phyloP scores from a whole-genome alignment of 495 filamentous ascomycete species.

The Trichoderma virens region DNA sequence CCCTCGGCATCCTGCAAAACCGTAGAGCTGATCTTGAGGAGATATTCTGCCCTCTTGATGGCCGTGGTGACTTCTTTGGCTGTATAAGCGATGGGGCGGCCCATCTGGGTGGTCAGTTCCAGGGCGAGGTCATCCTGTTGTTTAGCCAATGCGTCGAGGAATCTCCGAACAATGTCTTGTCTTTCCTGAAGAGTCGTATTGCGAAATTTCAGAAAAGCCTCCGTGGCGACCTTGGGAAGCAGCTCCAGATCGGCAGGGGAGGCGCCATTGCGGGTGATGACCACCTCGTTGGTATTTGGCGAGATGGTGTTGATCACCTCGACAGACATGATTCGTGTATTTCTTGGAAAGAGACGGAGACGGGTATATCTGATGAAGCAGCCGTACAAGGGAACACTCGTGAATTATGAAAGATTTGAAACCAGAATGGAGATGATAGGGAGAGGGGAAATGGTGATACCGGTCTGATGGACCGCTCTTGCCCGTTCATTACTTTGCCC shows the following conservation, averaged over 20 bases:
- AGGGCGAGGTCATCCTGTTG: slow-evolving; percentile 72
- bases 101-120: slow-evolving; percentile 91
- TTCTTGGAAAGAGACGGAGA: neutral
- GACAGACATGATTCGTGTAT: slow-evolving; percentile 50
- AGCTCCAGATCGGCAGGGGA: slow-evolving; percentile 55
- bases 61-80: slow-evolving; percentile 75
- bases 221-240: slow-evolving; percentile 56
- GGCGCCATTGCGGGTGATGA: slow-evolving; percentile 67
- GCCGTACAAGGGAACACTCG: neutral
- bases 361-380: neutral
- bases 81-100: slow-evolving; percentile 79
- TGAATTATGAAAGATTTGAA: neutral
- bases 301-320: slow-evolving; percentile 87
- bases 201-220: slow-evolving; percentile 65
- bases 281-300: slow-evolving; percentile 70
- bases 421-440: neutral
- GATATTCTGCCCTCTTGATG: slow-evolving; percentile 68
- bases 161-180: slow-evolving; percentile 68
- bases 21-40: slow-evolving; percentile 71
- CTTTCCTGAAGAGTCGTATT: slow-evolving; percentile 56
- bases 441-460: neutral
- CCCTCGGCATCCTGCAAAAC: slow-evolving; percentile 66
- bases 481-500: slow-evolving; percentile 5
- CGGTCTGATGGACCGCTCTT: neutral
- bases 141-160: slow-evolving; percentile 56